Evolutionary conservation across 805 yeast genomes (phyloP).

Genomic region (Barnettozyma salicaria): DNA sequence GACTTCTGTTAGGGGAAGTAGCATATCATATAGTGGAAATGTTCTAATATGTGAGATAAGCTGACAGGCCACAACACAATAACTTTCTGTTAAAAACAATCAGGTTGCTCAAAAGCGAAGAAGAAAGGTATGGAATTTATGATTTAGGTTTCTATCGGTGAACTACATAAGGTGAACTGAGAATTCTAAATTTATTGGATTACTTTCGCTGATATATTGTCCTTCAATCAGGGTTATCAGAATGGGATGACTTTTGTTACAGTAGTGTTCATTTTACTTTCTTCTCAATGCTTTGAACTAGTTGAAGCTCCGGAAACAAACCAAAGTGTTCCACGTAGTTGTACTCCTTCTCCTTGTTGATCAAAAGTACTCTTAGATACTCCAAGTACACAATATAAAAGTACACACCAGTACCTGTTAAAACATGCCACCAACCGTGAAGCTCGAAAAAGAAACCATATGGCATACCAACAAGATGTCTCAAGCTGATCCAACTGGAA

Average conservation of each 20-base stretch:
- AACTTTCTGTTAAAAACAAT: no score
- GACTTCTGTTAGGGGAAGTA: no score
- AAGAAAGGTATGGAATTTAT: no score
- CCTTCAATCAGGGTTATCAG: no score
- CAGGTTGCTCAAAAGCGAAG: no score
- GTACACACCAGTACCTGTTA: conserved; percentile 85
- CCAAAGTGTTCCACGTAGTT: conserved; percentile 53
- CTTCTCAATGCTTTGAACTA: conserved; percentile 2
- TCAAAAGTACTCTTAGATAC: conserved; percentile 62
- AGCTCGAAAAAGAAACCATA: conserved; percentile 82
- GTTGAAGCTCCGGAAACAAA: conserved; percentile 43
- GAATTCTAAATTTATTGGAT: no score
- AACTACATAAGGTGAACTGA: no score
- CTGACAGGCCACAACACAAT: no score
- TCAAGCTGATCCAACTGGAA: conserved; percentile 43
- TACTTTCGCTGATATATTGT: neutral
- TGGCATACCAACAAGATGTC: conserved; percentile 74
- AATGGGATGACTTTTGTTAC: neutral
- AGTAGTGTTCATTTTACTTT: neutral
- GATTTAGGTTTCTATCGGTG: no score
- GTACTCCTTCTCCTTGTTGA: conserved; percentile 50
- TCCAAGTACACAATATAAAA: conserved; percentile 76
- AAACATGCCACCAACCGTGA: conserved; percentile 97
- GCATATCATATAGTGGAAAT: no score
- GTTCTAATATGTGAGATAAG: no score